Conservation (phyloP, 116 monocot species). For the Posidonia oceanica region DNA sequence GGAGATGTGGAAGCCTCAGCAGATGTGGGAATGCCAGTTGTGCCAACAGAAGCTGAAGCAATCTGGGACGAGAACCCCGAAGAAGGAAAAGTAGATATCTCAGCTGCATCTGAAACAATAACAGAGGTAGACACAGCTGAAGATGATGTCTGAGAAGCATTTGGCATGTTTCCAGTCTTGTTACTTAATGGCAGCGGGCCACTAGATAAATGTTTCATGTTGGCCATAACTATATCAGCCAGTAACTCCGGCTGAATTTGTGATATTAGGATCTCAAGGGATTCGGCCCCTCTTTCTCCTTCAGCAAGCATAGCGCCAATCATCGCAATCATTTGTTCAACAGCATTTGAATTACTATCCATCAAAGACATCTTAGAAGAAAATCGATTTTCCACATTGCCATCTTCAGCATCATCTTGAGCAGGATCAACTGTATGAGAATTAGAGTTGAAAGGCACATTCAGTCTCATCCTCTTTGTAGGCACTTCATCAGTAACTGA, state of each 20-base stretch:
- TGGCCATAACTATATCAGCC: conserved; percentile 87
- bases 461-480: conserved; percentile 35
- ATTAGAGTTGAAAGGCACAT: conserved; percentile 16
- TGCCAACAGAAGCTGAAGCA: conserved; percentile 13
- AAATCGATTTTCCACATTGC: conserved; percentile 11
- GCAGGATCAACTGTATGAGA: conserved; percentile 5
- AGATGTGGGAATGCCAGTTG: conserved; percentile 15
- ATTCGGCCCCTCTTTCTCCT: conserved; percentile 80
- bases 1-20: conserved; percentile 29
- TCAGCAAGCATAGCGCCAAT: conserved; percentile 87
- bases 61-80: conserved; percentile 23
- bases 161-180: conserved; percentile 15
- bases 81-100: conserved; percentile 9
- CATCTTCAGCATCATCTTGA: conserved; percentile 20
- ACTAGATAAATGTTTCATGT: conserved; percentile 67
- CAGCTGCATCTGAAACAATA: conserved; percentile 11
- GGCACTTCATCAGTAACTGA: conserved; percentile 31
- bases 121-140: conserved; percentile 12
- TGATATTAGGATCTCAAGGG: conserved; percentile 76
- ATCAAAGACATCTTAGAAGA: conserved; percentile 27
- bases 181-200: conserved; percentile 5
- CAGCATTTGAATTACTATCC: conserved; percentile 50
- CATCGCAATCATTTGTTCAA: conserved; percentile 84
- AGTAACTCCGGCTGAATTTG: conserved; percentile 82
- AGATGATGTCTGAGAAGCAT: conserved; percentile 19